Evolutionary conservation across 2,329 filamentous ascomycete genomes (phyloP).

Genomic region (Aspergillus alliaceus): DNA sequence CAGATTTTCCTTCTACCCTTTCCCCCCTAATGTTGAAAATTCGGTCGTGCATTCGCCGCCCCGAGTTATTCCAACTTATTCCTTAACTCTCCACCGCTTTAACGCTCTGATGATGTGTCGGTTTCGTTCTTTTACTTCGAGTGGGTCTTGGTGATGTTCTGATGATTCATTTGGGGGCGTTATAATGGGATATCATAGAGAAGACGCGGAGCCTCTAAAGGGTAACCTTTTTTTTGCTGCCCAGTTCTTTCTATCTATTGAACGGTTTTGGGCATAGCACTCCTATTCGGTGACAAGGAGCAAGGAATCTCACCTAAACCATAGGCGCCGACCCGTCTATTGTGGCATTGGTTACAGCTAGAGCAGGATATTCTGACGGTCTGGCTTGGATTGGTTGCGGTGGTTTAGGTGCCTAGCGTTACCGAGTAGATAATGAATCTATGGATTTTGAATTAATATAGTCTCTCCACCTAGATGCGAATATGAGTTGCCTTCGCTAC

Average conservation of each 20-base stretch:
- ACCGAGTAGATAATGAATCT: constrained; percentile 24
- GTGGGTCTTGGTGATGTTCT: constrained; percentile 12
- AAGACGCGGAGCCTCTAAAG: constrained; percentile 17
- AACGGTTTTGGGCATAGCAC: background rate
- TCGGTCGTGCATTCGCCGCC: constrained; percentile 7
- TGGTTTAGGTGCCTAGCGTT: constrained; percentile 15
- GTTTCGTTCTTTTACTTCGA: constrained; percentile 13
- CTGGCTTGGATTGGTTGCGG: constrained; percentile 14
- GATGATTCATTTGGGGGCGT: constrained; percentile 26
- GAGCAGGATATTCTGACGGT: constrained; percentile 13
- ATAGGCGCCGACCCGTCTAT: background rate
- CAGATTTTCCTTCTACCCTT: constrained; percentile 6
- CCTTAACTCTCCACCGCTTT: background rate
- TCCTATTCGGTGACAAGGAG: background rate
- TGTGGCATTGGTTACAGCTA: constrained; percentile 9
- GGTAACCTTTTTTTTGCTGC: constrained; percentile 18
- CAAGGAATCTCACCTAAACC: background rate
- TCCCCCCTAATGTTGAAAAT: constrained; percentile 19
- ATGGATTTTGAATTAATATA: constrained; percentile 3
- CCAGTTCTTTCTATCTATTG: background rate
- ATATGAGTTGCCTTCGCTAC: background rate
- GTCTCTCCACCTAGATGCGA: background rate
- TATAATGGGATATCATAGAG: constrained; percentile 32
- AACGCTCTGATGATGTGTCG: background rate
- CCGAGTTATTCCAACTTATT: background rate